Base-by-base conservation (phyloP, 2,329 filamentous ascomycete genomes). In the Sclerotinia minor region DNA sequence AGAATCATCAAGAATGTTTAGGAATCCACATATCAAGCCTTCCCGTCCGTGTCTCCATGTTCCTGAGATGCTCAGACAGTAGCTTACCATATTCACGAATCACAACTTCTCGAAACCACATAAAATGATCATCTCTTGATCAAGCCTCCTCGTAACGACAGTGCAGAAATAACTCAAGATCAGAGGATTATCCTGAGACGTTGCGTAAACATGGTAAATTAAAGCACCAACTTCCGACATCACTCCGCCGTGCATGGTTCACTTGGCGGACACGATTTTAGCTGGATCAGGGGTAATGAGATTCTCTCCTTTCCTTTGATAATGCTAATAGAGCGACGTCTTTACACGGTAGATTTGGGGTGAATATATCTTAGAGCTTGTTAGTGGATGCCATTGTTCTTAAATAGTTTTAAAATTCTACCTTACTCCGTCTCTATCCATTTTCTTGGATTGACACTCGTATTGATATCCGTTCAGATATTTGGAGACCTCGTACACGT, bases 221-320 rank as follows among this genome's bases (percentile, higher is more conserved):
- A 65, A 65, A 65, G 52, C 26, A 65, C 26, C 21, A 53, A 65
- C 53, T 19, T 5, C 26, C 45, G 29, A 38, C 49, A 17, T 47
- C 38, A 65, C 15, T 49, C 58, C 63, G 63, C 50, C 15, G 26
- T 35, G 21, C 58, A 49, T 29, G 58, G 58, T 45, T 61, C 45
- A 24, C 44, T 19, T 1, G 19, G 29, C 29, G 45, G 29, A 38
- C 15, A 13, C 38, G 21, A 35, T 9, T 38, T 24, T 15, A 49
- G 32, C 45, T 65, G 52, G 58, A 65, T 65, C 63, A 65, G 63
- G 63, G 63, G 63, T 35, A 58, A 35, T 65, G 50, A 21, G 11
- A 35, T 45, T 58, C 1, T 26, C 26, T 38, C 29, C 29, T 11
- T 24, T 49, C 19, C 24, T 17, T 47, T 32, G n/a, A 47, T 41